A percentile compares a stretch with the other conserved stretches of the same genome.
Evolutionary conservation across 2,329 filamentous ascomycete species (phyloP).

Genomic region (Huntiella bhutanensis): DNA sequence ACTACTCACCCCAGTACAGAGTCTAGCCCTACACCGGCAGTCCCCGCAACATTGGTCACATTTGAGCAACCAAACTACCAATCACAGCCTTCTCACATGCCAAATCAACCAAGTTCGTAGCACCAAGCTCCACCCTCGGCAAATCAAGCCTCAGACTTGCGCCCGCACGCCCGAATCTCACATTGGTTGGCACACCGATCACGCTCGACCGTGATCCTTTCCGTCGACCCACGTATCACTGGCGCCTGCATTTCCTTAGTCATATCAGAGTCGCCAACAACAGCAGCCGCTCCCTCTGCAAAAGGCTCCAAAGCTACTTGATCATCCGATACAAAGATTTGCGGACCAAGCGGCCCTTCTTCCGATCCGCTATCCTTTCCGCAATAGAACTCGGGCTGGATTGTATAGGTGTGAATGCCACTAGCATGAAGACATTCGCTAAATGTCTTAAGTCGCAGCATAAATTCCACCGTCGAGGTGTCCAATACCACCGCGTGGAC

Average conservation of each 20-base stretch:
- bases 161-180: neutral
- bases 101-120: too few relatives aligned
- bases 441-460: slow-evolving; percentile 39
- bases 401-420: slow-evolving; percentile 50
- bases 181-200: slow-evolving; percentile 1
- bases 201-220: too few relatives aligned
- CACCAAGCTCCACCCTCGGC: too few relatives aligned
- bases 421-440: slow-evolving; percentile 54
- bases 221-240: neutral
- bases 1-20: too few relatives aligned
- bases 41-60: too few relatives aligned
- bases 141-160: neutral
- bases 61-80: too few relatives aligned
- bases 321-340: neutral
- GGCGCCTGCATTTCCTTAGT: neutral
- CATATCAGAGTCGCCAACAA: neutral
- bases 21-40: too few relatives aligned
- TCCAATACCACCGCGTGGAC: slow-evolving; percentile 48
- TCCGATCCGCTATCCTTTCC: neutral
- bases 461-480: slow-evolving; percentile 36
- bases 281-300: neutral
- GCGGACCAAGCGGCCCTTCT: neutral
- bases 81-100: too few relatives aligned
- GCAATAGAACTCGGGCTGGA: slow-evolving; percentile 41
- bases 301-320: neutral